These are phyloP conservation scores for Scedosporium minutisporum DNA, from an alignment of 2,329 filamentous ascomycete genomes.

Conservation along the genomic window DNA sequence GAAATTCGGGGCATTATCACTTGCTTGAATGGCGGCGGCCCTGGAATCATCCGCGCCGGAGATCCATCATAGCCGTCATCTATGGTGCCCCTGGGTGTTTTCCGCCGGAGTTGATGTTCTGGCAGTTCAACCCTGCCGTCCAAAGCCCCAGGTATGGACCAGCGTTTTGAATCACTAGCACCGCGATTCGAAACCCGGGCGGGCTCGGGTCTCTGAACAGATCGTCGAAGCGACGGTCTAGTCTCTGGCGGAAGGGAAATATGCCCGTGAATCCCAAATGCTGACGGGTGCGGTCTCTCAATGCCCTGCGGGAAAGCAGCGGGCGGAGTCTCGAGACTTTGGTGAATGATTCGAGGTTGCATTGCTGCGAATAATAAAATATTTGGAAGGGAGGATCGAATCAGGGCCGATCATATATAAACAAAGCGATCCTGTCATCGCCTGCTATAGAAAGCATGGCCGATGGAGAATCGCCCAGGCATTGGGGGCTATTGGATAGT, in stretches of 20 bases:
- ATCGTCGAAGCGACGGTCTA: neutral
- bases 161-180: neutral
- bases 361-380: neutral
- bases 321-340: neutral
- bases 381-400: neutral
- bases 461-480: conserved; percentile 24
- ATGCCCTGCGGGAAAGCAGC: neutral
- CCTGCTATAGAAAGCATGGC: conserved; percentile 33
- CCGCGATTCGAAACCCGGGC: neutral
- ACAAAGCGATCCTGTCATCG: conserved; percentile 27
- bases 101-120: conserved; percentile 78
- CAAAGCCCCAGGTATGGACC: neutral
- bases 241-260: neutral
- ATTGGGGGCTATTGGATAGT: conserved; percentile 21
- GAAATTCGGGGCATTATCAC: conserved; percentile 56
- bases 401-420: conserved; percentile 17
- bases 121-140: conserved; percentile 20
- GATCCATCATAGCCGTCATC: conserved; percentile 87
- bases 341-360: neutral
- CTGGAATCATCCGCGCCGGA: conserved; percentile 59
- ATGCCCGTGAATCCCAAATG: neutral
- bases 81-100: conserved; percentile 89
- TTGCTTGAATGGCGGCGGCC: conserved; percentile 73
- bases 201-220: neutral
- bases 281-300: neutral